These are phyloP conservation scores for Lachnellula arida DNA, from an alignment of 2,329 filamentous ascomycete species.

Conservation along the genomic window DNA sequence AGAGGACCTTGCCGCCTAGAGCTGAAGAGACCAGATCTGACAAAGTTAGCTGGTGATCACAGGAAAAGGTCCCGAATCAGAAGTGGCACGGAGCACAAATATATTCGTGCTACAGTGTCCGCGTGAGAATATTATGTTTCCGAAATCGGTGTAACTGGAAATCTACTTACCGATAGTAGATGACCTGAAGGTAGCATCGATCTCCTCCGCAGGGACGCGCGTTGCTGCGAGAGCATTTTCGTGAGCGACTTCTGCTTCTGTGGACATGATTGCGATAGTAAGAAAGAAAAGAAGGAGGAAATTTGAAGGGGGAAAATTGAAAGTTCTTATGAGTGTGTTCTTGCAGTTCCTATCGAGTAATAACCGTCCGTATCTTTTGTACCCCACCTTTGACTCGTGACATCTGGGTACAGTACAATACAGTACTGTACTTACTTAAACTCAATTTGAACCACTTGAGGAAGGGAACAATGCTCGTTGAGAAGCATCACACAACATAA, in stretches of 20 bases:
- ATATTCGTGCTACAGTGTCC: neutral
- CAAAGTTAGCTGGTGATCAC: conserved; percentile 9
- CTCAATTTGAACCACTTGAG: no score
- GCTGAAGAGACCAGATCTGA: conserved; percentile 57
- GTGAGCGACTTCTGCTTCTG: conserved; percentile 50
- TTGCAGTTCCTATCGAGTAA: conserved; percentile 27
- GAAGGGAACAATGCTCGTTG: no score
- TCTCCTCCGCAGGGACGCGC: conserved; percentile 46
- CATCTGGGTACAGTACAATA: no score
- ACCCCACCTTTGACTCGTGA: conserved; percentile 16
- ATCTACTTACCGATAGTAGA: conserved; percentile 52
- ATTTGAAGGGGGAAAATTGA: neutral
- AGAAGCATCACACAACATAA: no score
- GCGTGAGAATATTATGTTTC: no score
- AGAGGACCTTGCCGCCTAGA: conserved; percentile 59
- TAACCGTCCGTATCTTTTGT: conserved; percentile 12
- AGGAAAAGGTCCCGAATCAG: neutral
- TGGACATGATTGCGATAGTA: conserved; percentile 18
- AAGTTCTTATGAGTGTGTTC: neutral
- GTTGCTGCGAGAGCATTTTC: conserved; percentile 46
- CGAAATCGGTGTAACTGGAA: neutral
- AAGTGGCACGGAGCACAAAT: neutral
- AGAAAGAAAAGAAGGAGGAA: neutral
- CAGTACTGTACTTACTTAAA: neutral
- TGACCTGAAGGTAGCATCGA: conserved; percentile 58